Conservation (phyloP, 371 early-diverging fungal species). For the Smittium culicis region DNA sequence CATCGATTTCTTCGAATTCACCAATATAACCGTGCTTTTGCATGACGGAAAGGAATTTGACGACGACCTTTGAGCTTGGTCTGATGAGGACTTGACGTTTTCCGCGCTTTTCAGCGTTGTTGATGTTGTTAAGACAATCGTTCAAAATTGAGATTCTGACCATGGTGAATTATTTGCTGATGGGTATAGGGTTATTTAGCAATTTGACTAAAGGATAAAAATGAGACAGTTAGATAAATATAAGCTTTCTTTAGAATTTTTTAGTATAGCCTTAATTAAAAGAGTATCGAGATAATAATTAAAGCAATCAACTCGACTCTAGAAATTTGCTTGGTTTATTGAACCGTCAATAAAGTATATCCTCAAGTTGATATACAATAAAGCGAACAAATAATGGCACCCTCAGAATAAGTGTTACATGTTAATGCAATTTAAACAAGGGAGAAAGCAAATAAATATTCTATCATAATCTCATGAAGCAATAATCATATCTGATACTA, state of each 20-base stretch:
- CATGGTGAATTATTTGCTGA: conserved; percentile 53
- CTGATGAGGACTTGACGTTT: conserved; percentile 97
- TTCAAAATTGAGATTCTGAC: conserved; percentile 80
- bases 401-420: neutral
- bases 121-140: conserved; percentile 97
- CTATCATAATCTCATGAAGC: no score
- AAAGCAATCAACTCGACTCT: neutral
- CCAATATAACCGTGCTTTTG: conserved; percentile 99
- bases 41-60: conserved; percentile 98
- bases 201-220: no score
- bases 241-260: neutral
- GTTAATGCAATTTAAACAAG: neutral
- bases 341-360: no score
- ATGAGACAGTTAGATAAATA: neutral
- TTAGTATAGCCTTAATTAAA: conserved; percentile 1
- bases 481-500: neutral
- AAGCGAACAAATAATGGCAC: neutral
- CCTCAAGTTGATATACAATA: no score
- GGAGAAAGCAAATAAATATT: neutral
- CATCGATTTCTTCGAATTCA: conserved; percentile 97
- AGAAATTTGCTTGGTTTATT: neutral
- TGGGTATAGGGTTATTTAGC: no score
- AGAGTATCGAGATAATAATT: neutral
- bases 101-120: conserved; percentile 97
- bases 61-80: conserved; percentile 91